Evolutionary conservation across 1,139 yeast genomes (phyloP), one percentile per base, ranked within the genome.

Genomic region (Zygotorulaspora mrakii): DNA sequence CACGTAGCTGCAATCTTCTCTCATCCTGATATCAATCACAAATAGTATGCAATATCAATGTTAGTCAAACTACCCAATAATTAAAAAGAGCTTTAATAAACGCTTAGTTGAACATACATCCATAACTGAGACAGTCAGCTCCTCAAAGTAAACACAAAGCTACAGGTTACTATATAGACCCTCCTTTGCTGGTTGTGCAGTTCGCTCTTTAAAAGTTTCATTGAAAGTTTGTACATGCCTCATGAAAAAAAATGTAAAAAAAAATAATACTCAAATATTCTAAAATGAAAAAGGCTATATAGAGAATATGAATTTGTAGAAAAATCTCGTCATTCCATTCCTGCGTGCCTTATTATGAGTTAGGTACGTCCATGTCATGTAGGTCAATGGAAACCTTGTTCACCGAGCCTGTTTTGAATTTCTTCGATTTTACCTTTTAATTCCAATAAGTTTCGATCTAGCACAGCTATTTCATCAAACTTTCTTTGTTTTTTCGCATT

Each of bases 401-500:
- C 83, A 2, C 95, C 96, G 17, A 87, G 64, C 41, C 70, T 64
- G 1, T 40, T 37, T 42, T 79, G 77, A 24, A 87, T 55, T 2
- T 61, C 62, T 1, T 58, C 63, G 12, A 85, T 79, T 41, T 75
- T 83, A 2, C 43, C 55, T 2, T 69, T 65, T 32, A 89, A 63
- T 42, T 88, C 96, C 3, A 57, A 55, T 39, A 79, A 57, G 49
- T 83, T 86, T 26, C 64, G 71, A 29, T 75, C 73, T 38, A 89
- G 65, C 0, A 86, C 73, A 14, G 67, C 68, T 34, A 87, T 64
- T 56, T 87, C 96, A 47, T 88, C 96, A 57, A 86, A 87, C 48
- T 77, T 76, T 31, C 96, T 68, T 41, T 75, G 77, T 48, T 70
- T 71, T 43, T 82, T 85, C 31, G 82, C 76, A 13, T 73, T 77